Percentiles rank a stretch among this genome's conserved stretches.
These are phyloP conservation scores for Nannochloris sp. DNA, from an alignment of 139 green algal genomes.

Conservation along the genomic window DNA sequence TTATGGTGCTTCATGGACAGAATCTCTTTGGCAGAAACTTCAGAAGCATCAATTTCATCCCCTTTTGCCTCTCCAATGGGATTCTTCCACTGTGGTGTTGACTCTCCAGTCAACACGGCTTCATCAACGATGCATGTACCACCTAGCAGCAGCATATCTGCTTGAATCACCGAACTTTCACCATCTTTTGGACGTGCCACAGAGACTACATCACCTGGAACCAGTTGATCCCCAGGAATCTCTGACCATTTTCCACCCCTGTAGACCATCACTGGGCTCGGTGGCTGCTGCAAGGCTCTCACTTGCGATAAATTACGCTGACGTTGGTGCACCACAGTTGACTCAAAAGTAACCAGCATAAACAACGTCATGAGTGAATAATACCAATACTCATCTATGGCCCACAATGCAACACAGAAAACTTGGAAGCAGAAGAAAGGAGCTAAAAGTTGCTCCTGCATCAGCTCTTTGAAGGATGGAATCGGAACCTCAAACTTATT, in stretches of 20 bases:
- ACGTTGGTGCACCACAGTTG: conserved; percentile 84
- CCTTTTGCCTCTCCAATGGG: conserved; percentile 30
- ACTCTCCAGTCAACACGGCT: conserved; percentile 90
- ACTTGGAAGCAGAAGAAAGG: conserved; percentile 98
- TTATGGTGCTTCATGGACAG: conserved; percentile 67
- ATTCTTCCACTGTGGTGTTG: conserved; percentile 82
- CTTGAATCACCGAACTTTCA: conserved; percentile 56
- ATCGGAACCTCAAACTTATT: conserved; percentile 70
- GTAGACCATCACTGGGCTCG: conserved; percentile 48
- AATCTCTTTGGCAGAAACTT: conserved; percentile 10
- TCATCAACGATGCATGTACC: conserved; percentile 92
- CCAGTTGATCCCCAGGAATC: conserved; percentile 63
- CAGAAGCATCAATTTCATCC: conserved; percentile 24
- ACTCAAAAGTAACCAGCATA: conserved; percentile 98
- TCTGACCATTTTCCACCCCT: conserved; percentile 57
- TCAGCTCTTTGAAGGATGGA: conserved; percentile 58
- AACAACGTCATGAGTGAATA: conserved; percentile 97
- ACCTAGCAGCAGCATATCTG: conserved; percentile 83
- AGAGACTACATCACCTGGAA: conserved; percentile 93
- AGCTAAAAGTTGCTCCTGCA: conserved; percentile 88
- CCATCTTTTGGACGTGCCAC: conserved; percentile 34
- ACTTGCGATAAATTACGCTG: conserved; percentile 82
- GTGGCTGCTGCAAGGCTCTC: conserved; percentile 63
- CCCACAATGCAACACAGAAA: conserved; percentile 92
- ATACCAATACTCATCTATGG: conserved; percentile 90